A percentile compares a stretch with the other conserved stretches of the same genome.
Evolutionary conservation across 495 filamentous ascomycete genomes (phyloP).

Genomic region (Penicillium chermesinum): DNA sequence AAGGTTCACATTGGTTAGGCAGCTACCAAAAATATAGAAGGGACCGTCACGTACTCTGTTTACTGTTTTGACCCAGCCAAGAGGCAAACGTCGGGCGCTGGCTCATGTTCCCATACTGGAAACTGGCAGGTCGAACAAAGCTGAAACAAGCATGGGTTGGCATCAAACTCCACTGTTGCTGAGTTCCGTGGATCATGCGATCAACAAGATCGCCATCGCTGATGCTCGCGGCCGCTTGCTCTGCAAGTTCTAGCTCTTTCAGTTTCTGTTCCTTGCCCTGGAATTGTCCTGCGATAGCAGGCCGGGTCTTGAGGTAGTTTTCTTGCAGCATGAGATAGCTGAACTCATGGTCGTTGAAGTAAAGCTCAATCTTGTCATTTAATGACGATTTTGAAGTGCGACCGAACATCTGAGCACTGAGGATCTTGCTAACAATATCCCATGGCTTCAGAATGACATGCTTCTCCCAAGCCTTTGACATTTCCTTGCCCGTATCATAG

Average conservation of each 20-base stretch:
- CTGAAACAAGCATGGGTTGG: slow-evolving; percentile 96
- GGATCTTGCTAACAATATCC: slow-evolving; percentile 92
- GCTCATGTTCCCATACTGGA: slow-evolving; percentile 67
- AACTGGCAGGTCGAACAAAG: slow-evolving; percentile 88
- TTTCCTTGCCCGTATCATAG: slow-evolving; percentile 76
- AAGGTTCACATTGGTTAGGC: slow-evolving; percentile 11
- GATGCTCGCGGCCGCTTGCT: slow-evolving; percentile 88
- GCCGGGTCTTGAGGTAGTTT: slow-evolving; percentile 85
- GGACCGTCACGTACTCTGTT: slow-evolving; percentile 50
- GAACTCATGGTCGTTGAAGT: slow-evolving; percentile 99
- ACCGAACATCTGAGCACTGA: slow-evolving; percentile 81
- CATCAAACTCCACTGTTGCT: slow-evolving; percentile 98
- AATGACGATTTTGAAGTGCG: slow-evolving; percentile 73
- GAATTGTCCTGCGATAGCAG: slow-evolving; percentile 53
- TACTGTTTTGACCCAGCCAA: slow-evolving; percentile 96
- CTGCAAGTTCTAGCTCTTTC: slow-evolving; percentile 75
- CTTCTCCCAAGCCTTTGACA: slow-evolving; percentile 98
- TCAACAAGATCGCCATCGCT: slow-evolving; percentile 97
- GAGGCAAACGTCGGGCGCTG: slow-evolving; percentile 64
- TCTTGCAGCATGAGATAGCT: slow-evolving; percentile 97
- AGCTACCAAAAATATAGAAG: not conserved
- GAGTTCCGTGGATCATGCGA: slow-evolving; percentile 94
- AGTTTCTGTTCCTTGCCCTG: slow-evolving; percentile 62
- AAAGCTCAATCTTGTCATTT: slow-evolving; percentile 97
- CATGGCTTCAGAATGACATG: slow-evolving; percentile 93